These are phyloP conservation scores for Wickerhamia fluorescens DNA, from an alignment of 805 yeast genomes.

Conservation along the genomic window DNA sequence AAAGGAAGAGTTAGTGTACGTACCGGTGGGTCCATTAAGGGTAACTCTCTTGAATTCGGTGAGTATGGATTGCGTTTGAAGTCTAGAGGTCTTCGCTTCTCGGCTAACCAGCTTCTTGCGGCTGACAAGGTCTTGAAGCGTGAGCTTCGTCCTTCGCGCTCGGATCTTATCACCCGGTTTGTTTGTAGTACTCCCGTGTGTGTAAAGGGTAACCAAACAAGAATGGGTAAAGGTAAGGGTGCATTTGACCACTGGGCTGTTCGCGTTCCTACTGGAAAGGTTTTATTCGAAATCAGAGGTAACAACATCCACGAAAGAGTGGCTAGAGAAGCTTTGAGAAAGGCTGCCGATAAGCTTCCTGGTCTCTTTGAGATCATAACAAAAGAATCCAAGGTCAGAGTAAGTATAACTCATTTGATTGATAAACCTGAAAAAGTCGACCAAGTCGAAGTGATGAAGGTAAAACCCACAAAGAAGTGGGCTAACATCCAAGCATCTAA, in stretches of 20 bases:
- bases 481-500: conserved; percentile 46
- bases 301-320: conserved; percentile 71
- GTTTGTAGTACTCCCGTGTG: conserved; percentile 86
- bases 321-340: conserved; percentile 83
- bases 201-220: conserved; percentile 94
- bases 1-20: conserved; percentile 94
- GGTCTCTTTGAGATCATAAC: conserved; percentile 84
- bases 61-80: conserved; percentile 79
- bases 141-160: conserved; percentile 72
- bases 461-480: conserved; percentile 61
- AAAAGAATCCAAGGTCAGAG: conserved; percentile 57
- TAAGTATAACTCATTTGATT: conserved; percentile 54
- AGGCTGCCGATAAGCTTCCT: conserved; percentile 88
- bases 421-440: conserved; percentile 43
- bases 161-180: conserved; percentile 71
- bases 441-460: conserved; percentile 46
- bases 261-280: conserved; percentile 92
- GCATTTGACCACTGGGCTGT: conserved; percentile 96
- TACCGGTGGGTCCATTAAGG: conserved; percentile 89
- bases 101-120: conserved; percentile 83
- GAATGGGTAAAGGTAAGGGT: conserved; percentile 99
- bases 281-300: conserved; percentile 79
- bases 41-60: conserved; percentile 77
- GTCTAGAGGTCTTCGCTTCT: conserved; percentile 78
- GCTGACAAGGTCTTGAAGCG: conserved; percentile 85